These are phyloP conservation scores for Plasmopara halstedii DNA, from an alignment of 352 stramenopile species.

Conservation along the genomic window DNA sequence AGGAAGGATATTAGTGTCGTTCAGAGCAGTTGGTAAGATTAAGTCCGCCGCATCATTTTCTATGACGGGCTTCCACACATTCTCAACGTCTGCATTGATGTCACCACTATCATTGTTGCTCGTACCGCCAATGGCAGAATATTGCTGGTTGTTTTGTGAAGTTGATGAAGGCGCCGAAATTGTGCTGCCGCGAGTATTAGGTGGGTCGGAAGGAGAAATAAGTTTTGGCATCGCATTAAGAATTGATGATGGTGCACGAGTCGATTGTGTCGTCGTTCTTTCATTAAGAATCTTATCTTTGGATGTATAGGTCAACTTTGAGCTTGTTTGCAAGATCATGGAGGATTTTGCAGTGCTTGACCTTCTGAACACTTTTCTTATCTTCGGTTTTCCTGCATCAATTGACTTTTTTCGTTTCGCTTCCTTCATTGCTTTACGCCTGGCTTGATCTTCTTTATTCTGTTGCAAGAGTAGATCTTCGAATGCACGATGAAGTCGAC, in stretches of 20 bases:
- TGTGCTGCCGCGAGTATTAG: constrained; percentile 8
- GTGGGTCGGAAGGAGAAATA: not conserved
- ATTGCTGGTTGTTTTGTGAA: constrained; percentile 8
- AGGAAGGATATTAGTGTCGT: constrained; percentile 3
- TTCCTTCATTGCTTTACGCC: constrained; percentile 18
- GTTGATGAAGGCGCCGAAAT: constrained; percentile 3
- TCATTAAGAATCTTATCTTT: constrained; percentile 3
- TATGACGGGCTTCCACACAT: constrained; percentile 52
- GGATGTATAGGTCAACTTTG: not conserved
- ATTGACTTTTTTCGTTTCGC: constrained; percentile 16
- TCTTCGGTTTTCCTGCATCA: constrained; percentile 15
- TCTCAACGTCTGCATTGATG: constrained; percentile 55
- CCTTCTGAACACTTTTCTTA: constrained; percentile 12
- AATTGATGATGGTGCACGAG: not conserved
- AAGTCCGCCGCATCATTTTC: constrained; percentile 25
- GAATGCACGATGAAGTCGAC: constrained; percentile 35
- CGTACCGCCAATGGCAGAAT: constrained; percentile 6
- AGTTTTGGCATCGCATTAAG: constrained; percentile 4
- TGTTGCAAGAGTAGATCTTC: constrained; percentile 37
- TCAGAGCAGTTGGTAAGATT: constrained; percentile 1
- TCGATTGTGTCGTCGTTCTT: not conserved
- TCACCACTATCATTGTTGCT: constrained; percentile 37
- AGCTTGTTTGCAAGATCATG: constrained; percentile 5
- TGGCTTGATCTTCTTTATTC: constrained; percentile 31
- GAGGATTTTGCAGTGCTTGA: constrained; percentile 8